Evolutionary conservation across 176 grass and related monocot genomes (phyloP).

Genomic region (Urochloa ruziziensis): DNA sequence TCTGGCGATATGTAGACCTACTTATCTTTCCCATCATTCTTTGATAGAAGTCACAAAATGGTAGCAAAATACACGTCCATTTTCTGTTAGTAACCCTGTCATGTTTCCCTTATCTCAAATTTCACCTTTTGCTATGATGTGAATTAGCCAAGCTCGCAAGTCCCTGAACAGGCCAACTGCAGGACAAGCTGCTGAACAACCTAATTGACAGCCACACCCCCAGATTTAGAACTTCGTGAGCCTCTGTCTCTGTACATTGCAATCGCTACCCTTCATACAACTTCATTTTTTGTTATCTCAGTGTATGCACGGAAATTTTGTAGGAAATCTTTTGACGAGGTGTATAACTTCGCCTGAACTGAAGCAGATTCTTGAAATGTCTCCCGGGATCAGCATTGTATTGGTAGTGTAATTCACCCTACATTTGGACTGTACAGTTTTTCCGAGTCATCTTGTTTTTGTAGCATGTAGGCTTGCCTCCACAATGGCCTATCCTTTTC

Average conservation of each 20-base stretch:
- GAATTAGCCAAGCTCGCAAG: neutral
- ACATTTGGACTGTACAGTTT: neutral
- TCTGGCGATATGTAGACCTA: too few species aligned
- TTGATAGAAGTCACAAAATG: neutral
- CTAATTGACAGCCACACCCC: slow-evolving; percentile 69
- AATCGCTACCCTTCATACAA: neutral
- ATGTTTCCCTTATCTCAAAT: neutral
- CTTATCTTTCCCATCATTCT: neutral
- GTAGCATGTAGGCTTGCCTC: neutral
- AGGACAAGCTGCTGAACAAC: slow-evolving; percentile 54
- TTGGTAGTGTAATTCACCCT: too few species aligned
- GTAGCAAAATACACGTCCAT: neutral
- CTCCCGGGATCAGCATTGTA: too few species aligned
- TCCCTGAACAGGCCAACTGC: slow-evolving; percentile 62
- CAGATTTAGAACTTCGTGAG: slow-evolving; percentile 27
- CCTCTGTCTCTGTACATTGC: neutral
- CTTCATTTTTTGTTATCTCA: neutral
- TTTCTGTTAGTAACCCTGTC: neutral
- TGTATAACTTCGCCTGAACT: neutral
- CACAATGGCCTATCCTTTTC: too few species aligned
- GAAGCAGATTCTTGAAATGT: neutral
- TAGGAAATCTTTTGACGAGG: slow-evolving; percentile 26
- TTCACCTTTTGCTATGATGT: neutral
- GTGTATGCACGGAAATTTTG: slow-evolving; percentile 9
- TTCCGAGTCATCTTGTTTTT: neutral